Percentiles rank a stretch among this genome's conserved stretches.
Evolutionary conservation across 768 basidiomycete genomes (phyloP).

Genomic region (Mycena albidolilacea): DNA sequence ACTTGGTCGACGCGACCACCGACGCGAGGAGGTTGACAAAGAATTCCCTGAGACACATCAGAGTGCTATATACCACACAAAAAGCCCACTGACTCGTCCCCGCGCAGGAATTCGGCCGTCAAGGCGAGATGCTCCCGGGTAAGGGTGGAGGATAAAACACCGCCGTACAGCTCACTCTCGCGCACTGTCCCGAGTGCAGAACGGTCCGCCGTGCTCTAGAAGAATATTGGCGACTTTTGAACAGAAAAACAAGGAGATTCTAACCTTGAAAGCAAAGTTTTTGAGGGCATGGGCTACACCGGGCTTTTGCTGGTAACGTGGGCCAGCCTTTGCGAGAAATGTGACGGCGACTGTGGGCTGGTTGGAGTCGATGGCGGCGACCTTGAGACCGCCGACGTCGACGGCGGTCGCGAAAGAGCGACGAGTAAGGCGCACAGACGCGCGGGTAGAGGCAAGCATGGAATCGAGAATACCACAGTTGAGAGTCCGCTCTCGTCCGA

Average conservation of each 20-base stretch:
- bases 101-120: conserved; percentile 95
- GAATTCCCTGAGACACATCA: conserved; percentile 69
- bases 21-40: conserved; percentile 93
- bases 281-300: conserved; percentile 96
- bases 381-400: conserved; percentile 86
- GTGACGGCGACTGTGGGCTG: conserved; percentile 91
- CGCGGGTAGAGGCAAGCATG: conserved; percentile 39
- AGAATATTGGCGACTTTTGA: background rate
- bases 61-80: conserved; percentile 9
- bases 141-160: conserved; percentile 87
- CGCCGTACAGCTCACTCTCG: conserved; percentile 95
- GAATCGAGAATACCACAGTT: background rate
- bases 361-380: conserved; percentile 87
- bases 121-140: conserved; percentile 92
- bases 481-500: too few relatives aligned
- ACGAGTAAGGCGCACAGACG: conserved; percentile 38
- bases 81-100: conserved; percentile 87
- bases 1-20: conserved; percentile 87
- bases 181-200: conserved; percentile 93
- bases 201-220: conserved; percentile 86
- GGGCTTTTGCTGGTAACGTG: conserved; percentile 88
- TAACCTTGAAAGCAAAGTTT: conserved; percentile 99
- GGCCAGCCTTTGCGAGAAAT: conserved; percentile 93
- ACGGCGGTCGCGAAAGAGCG: conserved; percentile 89
- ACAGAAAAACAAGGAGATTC: conserved; percentile 38